Evolutionary conservation across 768 basidiomycete genomes (phyloP).

Genomic region (Calvatia gigantea): DNA sequence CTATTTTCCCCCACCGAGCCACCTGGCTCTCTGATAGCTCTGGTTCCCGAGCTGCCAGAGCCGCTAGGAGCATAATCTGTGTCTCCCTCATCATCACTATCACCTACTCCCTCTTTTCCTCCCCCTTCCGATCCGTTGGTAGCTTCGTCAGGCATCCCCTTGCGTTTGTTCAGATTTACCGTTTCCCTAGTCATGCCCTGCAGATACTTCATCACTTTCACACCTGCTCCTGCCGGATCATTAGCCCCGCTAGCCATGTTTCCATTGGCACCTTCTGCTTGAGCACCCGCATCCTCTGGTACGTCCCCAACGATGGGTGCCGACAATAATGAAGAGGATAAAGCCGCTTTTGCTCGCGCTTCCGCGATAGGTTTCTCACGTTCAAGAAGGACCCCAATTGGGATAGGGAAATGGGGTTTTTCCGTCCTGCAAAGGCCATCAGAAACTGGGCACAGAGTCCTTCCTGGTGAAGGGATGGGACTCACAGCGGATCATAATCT

Average conservation of each 20-base stretch:
- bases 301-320: not conserved
- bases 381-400: not conserved
- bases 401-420: not conserved
- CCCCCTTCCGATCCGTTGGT: not conserved
- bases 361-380: not conserved
- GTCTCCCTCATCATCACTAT: not conserved
- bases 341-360: not conserved
- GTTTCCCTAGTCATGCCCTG: not conserved
- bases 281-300: not conserved
- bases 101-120: not conserved
- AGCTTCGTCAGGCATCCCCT: not conserved
- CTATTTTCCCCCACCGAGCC: not conserved
- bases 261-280: not conserved
- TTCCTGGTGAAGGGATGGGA: not conserved
- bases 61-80: not conserved
- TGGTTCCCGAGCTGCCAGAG: not conserved
- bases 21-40: not conserved
- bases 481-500: slow-evolving; percentile 23
- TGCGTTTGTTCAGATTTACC: not conserved
- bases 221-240: not conserved
- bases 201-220: not conserved
- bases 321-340: not conserved
- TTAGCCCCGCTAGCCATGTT: not conserved
- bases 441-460: not conserved
- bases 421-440: not conserved